Conservation (phyloP, 2,329 filamentous ascomycete genomes). For the Stemphylium beticola region DNA sequence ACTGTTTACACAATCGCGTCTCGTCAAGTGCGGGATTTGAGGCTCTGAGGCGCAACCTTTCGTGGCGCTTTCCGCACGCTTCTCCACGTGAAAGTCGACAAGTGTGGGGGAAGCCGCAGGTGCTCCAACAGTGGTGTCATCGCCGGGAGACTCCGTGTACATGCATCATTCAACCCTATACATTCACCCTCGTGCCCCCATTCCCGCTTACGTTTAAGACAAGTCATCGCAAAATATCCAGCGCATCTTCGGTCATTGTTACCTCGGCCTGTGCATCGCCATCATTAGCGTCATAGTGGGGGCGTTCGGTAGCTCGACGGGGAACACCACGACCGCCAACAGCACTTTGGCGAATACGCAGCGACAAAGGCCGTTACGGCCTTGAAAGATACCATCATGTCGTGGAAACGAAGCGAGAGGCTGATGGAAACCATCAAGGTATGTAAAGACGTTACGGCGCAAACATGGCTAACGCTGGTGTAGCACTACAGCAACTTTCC, state of each 20-base stretch:
- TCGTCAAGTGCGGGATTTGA: slow-evolving; percentile 24
- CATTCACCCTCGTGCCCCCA: slow-evolving; percentile 1
- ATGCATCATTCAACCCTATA: slow-evolving; percentile 7
- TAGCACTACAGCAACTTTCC: slow-evolving; percentile 93
- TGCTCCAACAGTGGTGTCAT: slow-evolving; percentile 28
- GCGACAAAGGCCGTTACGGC: slow-evolving; percentile 41
- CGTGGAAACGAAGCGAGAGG: slow-evolving; percentile 88
- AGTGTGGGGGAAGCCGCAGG: slow-evolving; percentile 36
- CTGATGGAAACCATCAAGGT: slow-evolving; percentile 93
- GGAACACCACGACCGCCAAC: slow-evolving; percentile 15
- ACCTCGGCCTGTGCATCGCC: slow-evolving; percentile 38
- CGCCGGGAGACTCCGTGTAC: slow-evolving; percentile 15
- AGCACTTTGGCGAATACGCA: slow-evolving; percentile 42
- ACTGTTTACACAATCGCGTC: slow-evolving; percentile 20
- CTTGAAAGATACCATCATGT: slow-evolving; percentile 67
- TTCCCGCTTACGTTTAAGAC: neutral
- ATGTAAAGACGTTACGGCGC: slow-evolving; percentile 13
- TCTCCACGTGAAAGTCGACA: slow-evolving; percentile 38
- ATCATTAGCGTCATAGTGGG: slow-evolving; percentile 45
- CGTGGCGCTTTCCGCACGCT: slow-evolving; percentile 21
- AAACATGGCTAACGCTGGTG: slow-evolving; percentile 29
- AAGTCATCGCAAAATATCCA: slow-evolving; percentile 5
- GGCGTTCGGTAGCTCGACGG: slow-evolving; percentile 24
- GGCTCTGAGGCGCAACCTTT: neutral
- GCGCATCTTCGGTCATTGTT: slow-evolving; percentile 12